Evolutionary conservation across 2,329 filamentous ascomycete species (phyloP), one percentile per base, ranked within the genome.

Genomic region (Nigrospora oryzae): DNA sequence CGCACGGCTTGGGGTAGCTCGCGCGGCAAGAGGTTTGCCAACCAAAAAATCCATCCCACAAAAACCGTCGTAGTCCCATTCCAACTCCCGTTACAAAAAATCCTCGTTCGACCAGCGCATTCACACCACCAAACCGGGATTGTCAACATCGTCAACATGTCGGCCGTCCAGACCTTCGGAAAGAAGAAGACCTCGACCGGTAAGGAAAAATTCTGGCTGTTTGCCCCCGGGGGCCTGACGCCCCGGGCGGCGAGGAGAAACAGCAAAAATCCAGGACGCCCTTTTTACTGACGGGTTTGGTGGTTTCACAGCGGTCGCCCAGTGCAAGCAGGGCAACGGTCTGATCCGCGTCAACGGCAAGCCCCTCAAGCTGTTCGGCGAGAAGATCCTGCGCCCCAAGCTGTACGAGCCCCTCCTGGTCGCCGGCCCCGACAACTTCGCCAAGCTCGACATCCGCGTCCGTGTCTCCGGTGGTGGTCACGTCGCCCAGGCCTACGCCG

Each of bases 331-430:
- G 49, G 60, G 60, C 51, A 56, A 49, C 53, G 93, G 93, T 73
- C 84, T 97, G 64, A 82, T 98, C 76, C 95, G 94, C 81, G 93
- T 96, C 75, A 98, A 97, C 81, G 93, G 93, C 75, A 87, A 89
- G 71, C 93, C 93, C 65, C 84, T 98, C 64, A 78, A 79, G 66
- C 87, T 97, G 64, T 86, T 95, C 64, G 87, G 96, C 79, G 90
- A 93, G 63, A 87, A 95, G 77, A 84, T 95, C 73, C 82, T 98
- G 66, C 86, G 93, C 73, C 96, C 95, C 85, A 97, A 96, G 86
- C 81, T 97, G 75, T 98, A 98, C 84, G 93, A 98, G 78, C 93
- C 93, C 63, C 77, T 98, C 73, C 84, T 98, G 63, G 87, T 98
- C 67, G 83, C 97, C 67, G 93, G 93, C 61, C 82, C 94, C 65